Conservation (phyloP, 1,139 yeast species). For the Zygosaccharomyces sapae region DNA sequence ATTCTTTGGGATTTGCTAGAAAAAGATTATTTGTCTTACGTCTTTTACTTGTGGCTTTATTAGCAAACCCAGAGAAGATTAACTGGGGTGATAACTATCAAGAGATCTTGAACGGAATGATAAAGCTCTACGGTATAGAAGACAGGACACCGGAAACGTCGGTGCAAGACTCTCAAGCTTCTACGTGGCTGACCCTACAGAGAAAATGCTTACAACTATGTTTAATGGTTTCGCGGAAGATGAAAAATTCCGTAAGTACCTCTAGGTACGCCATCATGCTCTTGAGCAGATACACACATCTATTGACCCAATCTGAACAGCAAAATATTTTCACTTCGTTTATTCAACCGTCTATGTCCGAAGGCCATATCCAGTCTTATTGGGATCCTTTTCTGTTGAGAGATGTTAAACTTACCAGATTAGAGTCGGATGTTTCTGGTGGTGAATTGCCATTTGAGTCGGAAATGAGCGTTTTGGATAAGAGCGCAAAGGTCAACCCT, state of each 20-base stretch:
- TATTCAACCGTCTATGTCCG: conserved; percentile 26
- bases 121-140: conserved; percentile 43
- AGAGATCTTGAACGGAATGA: conserved; percentile 41
- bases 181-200: conserved; percentile 57
- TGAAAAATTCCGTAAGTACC: conserved; percentile 46
- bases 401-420: conserved; percentile 40
- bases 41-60: conserved; percentile 50
- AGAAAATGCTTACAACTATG: conserved; percentile 55
- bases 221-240: conserved; percentile 49
- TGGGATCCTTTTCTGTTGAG: conserved; percentile 73
- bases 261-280: conserved; percentile 49
- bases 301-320: conserved; percentile 51
- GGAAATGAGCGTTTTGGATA: conserved; percentile 1
- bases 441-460: conserved; percentile 20
- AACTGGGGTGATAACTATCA: conserved; percentile 31
- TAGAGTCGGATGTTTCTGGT: conserved; percentile 17
- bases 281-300: conserved; percentile 52
- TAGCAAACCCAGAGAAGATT: conserved; percentile 40
- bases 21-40: conserved; percentile 69
- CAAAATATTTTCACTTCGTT: conserved; percentile 29
- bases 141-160: conserved; percentile 29
- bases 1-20: conserved; percentile 56
- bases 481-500: conserved; percentile 1
- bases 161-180: conserved; percentile 22
- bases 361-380: conserved; percentile 39